Percentiles rank a stretch among this genome's conserved stretches.
Conservation (phyloP, 129 eudicot species). For the Apium graveolens region DNA sequence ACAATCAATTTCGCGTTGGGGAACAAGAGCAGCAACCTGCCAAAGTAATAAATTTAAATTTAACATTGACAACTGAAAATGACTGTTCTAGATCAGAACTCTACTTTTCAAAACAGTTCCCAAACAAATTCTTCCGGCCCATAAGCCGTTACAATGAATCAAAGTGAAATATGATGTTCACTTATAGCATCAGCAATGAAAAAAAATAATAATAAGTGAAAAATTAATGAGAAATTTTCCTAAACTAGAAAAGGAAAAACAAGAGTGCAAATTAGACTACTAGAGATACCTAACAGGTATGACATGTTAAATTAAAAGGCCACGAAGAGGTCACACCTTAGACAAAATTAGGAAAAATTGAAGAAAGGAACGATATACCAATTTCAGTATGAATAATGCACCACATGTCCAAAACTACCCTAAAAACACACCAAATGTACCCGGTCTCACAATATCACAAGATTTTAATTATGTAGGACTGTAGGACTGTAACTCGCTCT, state of each 20-base stretch:
- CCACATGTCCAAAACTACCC: not conserved
- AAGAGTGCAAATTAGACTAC: not conserved
- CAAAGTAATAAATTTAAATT: constrained; percentile 10
- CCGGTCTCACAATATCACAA: not conserved
- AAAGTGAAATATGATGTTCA: not conserved
- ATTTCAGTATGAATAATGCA: not conserved
- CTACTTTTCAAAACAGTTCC: not conserved
- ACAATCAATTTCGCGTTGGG: constrained; percentile 61
- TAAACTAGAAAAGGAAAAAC: not conserved
- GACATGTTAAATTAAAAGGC: not conserved
- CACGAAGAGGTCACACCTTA: not conserved
- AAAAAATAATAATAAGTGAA: not conserved
- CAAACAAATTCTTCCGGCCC: not conserved
- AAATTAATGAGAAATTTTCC: not conserved
- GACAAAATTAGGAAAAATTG: not conserved
- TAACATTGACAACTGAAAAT: constrained; percentile 1
- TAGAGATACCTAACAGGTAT: not conserved
- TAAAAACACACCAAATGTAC: not conserved
- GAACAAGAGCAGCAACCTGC: constrained; percentile 97
- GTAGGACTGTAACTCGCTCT: not conserved
- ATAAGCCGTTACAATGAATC: not conserved
- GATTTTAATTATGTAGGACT: not conserved
- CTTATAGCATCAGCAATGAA: not conserved
- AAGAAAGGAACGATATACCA: not conserved
- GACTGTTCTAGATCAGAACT: not conserved